Evolutionary conservation across 805 yeast species (phyloP).

Genomic region (Ogataea thermomethanolica): DNA sequence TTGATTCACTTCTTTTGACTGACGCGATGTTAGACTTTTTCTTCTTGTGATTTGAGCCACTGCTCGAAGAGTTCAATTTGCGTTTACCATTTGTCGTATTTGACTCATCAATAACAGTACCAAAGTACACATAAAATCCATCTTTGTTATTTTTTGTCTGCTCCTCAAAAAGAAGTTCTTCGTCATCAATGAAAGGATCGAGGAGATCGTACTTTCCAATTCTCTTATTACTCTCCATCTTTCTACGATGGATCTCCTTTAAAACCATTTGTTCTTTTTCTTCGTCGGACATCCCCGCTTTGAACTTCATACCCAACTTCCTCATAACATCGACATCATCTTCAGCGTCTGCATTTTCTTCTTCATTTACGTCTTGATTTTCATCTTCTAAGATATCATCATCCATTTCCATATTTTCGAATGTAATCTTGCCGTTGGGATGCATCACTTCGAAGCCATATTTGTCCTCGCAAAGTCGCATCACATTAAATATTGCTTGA

Average conservation of each 20-base stretch:
- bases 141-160: slow-evolving; percentile 89
- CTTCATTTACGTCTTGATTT: slow-evolving; percentile 10
- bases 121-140: slow-evolving; percentile 94
- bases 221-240: slow-evolving; percentile 55
- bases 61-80: background rate
- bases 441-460: slow-evolving; percentile 76
- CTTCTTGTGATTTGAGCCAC: slow-evolving; percentile 1
- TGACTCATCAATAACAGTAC: slow-evolving; percentile 69
- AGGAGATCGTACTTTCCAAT: slow-evolving; percentile 89
- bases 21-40: background rate
- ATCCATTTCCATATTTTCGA: slow-evolving; percentile 47
- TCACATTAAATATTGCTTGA: slow-evolving; percentile 66
- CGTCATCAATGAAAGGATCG: slow-evolving; percentile 96
- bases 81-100: slow-evolving; percentile 11
- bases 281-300: slow-evolving; percentile 32
- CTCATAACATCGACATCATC: slow-evolving; percentile 36
- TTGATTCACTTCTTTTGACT: slow-evolving; percentile 5
- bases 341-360: slow-evolving; percentile 28
- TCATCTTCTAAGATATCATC: slow-evolving; percentile 45
- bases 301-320: slow-evolving; percentile 28
- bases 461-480: slow-evolving; percentile 74
- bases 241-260: slow-evolving; percentile 34
- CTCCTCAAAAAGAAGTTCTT: slow-evolving; percentile 89
- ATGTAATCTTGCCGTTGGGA: slow-evolving; percentile 59
- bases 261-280: slow-evolving; percentile 33